phyloP scores from a whole-genome alignment of 805 yeast species.

The Clavispora santaluciae region DNA sequence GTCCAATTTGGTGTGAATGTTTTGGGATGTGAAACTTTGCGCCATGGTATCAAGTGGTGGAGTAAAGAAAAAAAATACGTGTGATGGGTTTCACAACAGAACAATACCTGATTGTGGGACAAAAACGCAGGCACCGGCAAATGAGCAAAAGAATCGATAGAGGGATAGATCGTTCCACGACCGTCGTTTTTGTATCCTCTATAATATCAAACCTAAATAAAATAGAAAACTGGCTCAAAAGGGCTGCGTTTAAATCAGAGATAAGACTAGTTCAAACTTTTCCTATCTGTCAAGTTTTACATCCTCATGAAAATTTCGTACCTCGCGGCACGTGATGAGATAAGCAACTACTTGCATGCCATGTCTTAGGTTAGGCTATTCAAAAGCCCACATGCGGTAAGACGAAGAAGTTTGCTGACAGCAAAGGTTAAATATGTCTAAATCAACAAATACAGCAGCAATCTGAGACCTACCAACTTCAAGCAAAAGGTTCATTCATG shows the following conservation, averaged over 20 bases:
- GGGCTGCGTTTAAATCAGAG: neutral
- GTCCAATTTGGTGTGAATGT: constrained; percentile 15
- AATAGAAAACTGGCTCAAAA: neutral
- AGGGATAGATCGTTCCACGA: no score
- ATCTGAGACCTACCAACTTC: no score
- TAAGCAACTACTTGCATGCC: constrained; percentile 3
- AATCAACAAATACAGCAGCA: no score
- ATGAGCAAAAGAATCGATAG: no score
- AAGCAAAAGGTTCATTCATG: no score
- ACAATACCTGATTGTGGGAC: neutral
- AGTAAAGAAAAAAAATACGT: no score
- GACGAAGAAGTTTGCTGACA: no score
- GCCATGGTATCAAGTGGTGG: no score
- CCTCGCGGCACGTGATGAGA: constrained; percentile 11
- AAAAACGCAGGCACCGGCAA: neutral
- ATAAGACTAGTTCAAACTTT: neutral
- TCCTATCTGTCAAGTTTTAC: constrained; percentile 1
- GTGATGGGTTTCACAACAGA: no score
- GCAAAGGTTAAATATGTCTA: no score
- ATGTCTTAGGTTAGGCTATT: no score
- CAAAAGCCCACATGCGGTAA: no score
- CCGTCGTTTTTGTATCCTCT: neutral
- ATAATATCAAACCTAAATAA: neutral
- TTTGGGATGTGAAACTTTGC: constrained; percentile 11
- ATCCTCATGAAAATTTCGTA: neutral